A percentile compares a stretch with the other conserved stretches of the same genome.
These are phyloP conservation scores for Pelargonium fulgidum DNA, from an alignment of 441 rosid genomes.

Conservation along the genomic window DNA sequence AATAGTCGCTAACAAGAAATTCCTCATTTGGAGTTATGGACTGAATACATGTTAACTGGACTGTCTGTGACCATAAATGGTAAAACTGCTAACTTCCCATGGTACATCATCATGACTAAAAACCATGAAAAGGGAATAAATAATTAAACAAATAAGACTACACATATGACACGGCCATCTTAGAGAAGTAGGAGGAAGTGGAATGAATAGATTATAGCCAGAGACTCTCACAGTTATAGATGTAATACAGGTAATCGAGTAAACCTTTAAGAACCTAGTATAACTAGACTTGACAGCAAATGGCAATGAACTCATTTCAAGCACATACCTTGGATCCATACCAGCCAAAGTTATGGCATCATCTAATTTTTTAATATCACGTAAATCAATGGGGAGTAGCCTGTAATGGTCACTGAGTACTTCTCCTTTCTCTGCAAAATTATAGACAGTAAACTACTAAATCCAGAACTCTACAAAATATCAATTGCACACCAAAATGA, in stretches of 20 bases:
- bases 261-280: constrained; percentile 1
- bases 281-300: constrained; percentile 14
- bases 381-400: constrained; percentile 81
- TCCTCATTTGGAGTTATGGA: not conserved
- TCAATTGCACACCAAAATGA: not conserved
- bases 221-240: not conserved
- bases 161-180: not conserved
- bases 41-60: not conserved
- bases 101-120: not conserved
- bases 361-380: constrained; percentile 60
- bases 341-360: constrained; percentile 60
- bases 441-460: constrained; percentile 14
- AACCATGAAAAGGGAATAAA: constrained; percentile 7
- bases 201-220: not conserved
- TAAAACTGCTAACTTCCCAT: constrained; percentile 7
- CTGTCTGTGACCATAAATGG: not conserved
- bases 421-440: constrained; percentile 70
- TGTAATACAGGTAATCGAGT: not conserved
- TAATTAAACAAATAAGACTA: constrained; percentile 3
- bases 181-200: constrained; percentile 6
- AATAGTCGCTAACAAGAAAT: not conserved
- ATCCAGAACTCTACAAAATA: not conserved
- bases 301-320: not conserved
- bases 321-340: constrained; percentile 73
- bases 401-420: constrained; percentile 81